Evolutionary conservation across 1,139 yeast genomes (phyloP).

Genomic region (Hyphopichia fennica): DNA sequence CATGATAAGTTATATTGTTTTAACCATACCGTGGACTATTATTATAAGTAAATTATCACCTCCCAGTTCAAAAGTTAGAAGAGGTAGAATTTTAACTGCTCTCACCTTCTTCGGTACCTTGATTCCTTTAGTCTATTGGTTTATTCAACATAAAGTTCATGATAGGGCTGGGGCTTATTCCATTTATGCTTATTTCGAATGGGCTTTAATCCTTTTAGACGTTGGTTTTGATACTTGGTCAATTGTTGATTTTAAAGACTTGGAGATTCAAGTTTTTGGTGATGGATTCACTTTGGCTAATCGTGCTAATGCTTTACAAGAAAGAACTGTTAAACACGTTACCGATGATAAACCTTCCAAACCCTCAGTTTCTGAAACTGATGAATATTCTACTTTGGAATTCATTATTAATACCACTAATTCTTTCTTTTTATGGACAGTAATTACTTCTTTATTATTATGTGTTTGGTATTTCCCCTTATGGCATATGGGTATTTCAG

Average conservation of each 20-base stretch:
- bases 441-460: constrained; percentile 73
- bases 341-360: background rate
- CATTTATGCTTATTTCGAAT: constrained; percentile 88
- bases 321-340: constrained; percentile 3
- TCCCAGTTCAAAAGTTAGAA: constrained; percentile 46
- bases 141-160: constrained; percentile 90
- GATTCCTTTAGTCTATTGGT: constrained; percentile 83
- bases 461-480: constrained; percentile 96
- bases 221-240: constrained; percentile 84
- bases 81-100: constrained; percentile 56
- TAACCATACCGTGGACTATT: constrained; percentile 90
- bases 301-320: background rate
- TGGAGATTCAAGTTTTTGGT: constrained; percentile 43
- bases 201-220: constrained; percentile 84
- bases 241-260: constrained; percentile 60
- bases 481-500: constrained; percentile 97
- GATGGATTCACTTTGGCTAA: constrained; percentile 14
- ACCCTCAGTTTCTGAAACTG: constrained; percentile 8
- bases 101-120: constrained; percentile 65
- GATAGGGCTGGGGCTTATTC: constrained; percentile 92
- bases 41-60: constrained; percentile 58
- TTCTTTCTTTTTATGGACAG: constrained; percentile 81
- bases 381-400: constrained; percentile 37
- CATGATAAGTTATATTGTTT: constrained; percentile 84
- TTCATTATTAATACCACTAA: constrained; percentile 51